Percentiles rank a stretch among this genome's conserved stretches.
These are phyloP conservation scores for Trichophyton equinum DNA, from an alignment of 2,329 filamentous ascomycete genomes.

Conservation along the genomic window DNA sequence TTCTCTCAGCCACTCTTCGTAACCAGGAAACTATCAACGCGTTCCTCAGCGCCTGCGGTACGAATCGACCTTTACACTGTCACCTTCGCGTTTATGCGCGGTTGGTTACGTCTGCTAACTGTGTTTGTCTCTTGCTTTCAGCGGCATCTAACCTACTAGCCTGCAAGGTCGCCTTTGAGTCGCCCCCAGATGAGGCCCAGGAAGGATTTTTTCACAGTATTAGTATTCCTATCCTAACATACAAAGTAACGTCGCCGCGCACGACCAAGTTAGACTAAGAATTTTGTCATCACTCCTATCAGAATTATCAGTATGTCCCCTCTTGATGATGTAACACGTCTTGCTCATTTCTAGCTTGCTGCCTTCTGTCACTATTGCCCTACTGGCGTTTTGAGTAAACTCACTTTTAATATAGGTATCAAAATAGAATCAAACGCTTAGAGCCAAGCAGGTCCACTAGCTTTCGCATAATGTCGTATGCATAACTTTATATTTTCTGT, in stretches of 20 bases:
- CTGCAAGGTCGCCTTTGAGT: conserved; percentile 30
- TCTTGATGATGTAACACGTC: neutral
- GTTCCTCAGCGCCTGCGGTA: conserved; percentile 48
- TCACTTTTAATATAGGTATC: no score
- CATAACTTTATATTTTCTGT: no score
- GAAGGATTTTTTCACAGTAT: conserved; percentile 38
- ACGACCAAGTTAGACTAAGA: neutral
- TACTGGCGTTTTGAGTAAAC: no score
- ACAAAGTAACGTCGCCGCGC: conserved; percentile 11
- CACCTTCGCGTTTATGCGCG: neutral
- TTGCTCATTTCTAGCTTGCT: no score
- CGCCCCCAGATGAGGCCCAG: conserved; percentile 32
- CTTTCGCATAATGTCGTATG: no score
- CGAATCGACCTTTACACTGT: conserved; percentile 18
- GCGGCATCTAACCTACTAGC: conserved; percentile 26
- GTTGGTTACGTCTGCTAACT: conserved; percentile 7
- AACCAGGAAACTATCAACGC: conserved; percentile 50
- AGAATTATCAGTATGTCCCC: no score
- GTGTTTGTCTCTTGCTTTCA: conserved; percentile 11
- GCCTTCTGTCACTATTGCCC: no score
- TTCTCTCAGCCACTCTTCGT: conserved; percentile 50
- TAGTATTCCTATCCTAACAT: conserved; percentile 27
- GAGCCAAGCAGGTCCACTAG: no score
- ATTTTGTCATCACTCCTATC: neutral
- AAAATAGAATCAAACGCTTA: no score